Percentiles rank a stretch among this genome's conserved stretches.
Conservation (phyloP, 75 land plant genomes). For the Chamaecyparis obtusa region DNA sequence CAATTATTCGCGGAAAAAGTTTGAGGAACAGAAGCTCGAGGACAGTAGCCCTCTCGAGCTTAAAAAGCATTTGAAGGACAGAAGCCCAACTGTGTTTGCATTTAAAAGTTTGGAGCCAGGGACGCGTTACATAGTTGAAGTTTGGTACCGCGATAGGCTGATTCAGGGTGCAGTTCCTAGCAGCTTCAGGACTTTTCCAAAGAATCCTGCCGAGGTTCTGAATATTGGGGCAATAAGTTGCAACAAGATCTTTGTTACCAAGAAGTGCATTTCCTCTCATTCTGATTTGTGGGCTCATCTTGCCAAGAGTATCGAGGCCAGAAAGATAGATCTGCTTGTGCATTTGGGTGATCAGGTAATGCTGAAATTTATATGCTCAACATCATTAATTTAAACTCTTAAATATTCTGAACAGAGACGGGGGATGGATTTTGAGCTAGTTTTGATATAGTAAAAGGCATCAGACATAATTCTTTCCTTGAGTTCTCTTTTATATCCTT, state of each 20-base stretch:
- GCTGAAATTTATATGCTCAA: not conserved
- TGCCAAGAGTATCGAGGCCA: conserved; percentile 24
- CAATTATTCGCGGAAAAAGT: conserved; percentile 3
- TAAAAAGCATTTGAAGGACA: conserved; percentile 20
- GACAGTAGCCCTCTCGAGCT: not conserved
- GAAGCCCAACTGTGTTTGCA: conserved; percentile 30
- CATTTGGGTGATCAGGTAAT: conserved; percentile 54
- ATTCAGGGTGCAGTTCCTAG: conserved; percentile 19
- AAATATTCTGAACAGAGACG: too few relatives aligned
- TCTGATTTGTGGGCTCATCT: conserved; percentile 49
- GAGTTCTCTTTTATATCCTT: too few relatives aligned
- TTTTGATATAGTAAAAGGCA: too few relatives aligned
- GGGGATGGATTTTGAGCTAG: too few relatives aligned
- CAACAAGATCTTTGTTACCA: conserved; percentile 48
- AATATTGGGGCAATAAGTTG: conserved; percentile 42
- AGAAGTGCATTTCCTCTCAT: conserved; percentile 29
- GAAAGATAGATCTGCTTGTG: conserved; percentile 31
- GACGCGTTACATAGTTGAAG: conserved; percentile 27
- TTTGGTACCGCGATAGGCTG: conserved; percentile 6
- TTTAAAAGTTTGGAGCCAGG: conserved; percentile 32
- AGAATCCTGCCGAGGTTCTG: conserved; percentile 15
- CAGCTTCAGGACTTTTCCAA: conserved; percentile 39
- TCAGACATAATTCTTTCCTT: too few relatives aligned
- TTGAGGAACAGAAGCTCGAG: conserved; percentile 1
- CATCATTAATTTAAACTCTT: not conserved